Evolutionary conservation across 2,329 filamentous ascomycete genomes (phyloP).

Genomic region (Ilyonectria mors-panacis): DNA sequence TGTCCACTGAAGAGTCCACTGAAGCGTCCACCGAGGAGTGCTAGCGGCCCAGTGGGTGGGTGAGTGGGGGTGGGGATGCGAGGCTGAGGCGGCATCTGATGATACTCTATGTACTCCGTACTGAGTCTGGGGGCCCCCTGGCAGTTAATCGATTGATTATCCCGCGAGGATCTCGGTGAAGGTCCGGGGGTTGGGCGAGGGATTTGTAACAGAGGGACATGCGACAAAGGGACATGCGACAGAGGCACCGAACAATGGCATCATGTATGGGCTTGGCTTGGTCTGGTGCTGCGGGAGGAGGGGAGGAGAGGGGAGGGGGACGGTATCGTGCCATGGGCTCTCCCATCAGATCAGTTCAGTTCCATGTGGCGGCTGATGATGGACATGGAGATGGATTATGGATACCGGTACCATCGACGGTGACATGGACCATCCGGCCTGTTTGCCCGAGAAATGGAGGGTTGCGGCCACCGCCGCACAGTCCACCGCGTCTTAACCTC

Average conservation of each 20-base stretch:
- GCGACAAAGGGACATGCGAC: slow-evolving; percentile 8
- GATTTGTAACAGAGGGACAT: slow-evolving; percentile 23
- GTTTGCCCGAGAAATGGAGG: neutral
- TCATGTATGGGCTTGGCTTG: slow-evolving; percentile 36
- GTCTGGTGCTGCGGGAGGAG: slow-evolving; percentile 14
- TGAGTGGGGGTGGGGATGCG: slow-evolving; percentile 28
- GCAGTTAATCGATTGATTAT: neutral
- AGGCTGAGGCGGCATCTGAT: slow-evolving; percentile 24
- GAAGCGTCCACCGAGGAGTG: neutral
- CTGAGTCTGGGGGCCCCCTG: neutral
- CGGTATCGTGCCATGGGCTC: slow-evolving; percentile 32
- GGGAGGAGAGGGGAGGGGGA: slow-evolving; percentile 15
- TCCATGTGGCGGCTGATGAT: slow-evolving; percentile 23
- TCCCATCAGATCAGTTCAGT: slow-evolving; percentile 1
- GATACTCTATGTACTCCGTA: neutral
- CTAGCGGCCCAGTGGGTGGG: neutral
- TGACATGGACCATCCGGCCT: slow-evolving; percentile 4
- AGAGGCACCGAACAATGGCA: slow-evolving; percentile 30
- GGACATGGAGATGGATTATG: slow-evolving; percentile 6
- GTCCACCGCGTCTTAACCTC: slow-evolving; percentile 39
- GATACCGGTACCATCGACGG: neutral
- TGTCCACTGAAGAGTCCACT: neutral
- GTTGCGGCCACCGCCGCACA: slow-evolving; percentile 1
- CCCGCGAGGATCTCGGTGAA: slow-evolving; percentile 24
- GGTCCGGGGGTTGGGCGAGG: slow-evolving; percentile 12